Base-by-base conservation (phyloP, 1,284 basidiomycete species). In the Apiotrichum porosum region DNA sequence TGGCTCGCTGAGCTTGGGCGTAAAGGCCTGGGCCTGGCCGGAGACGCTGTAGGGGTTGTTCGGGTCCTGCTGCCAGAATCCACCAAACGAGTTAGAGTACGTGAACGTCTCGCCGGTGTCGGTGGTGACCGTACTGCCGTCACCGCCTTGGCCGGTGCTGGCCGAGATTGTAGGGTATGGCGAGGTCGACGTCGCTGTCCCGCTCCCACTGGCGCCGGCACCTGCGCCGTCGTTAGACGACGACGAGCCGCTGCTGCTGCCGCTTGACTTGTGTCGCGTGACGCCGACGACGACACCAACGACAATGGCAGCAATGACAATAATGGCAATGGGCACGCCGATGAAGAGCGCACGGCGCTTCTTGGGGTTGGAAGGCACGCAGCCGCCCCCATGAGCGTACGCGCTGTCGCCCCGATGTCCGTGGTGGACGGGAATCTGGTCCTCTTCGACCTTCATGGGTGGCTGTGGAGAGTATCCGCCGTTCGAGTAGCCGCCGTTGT, bases 71-170 rank as follows among this genome's bases (percentile, higher is more conserved):
- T 76, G 75, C 78, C 86, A 92, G 60, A 71, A 76, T 3, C 87
- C 87, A 40, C 86, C 88, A 65, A 87, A 87, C n/a, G 77, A 63
- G 72, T 92, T 92, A 37, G 60, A 68, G 66, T 90, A 92, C 0
- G 76, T 81, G 67, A 79, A 80, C 6, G 75, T 80, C 9, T 83
- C 85, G 65, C 87, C 82, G 19, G 81, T 78, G 48, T 88, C 87
- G 28, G 67, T 70, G 12, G 65, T 69, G 12, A 67, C 57, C 5
- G 52, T 56, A 6, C 58, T 59, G 3, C 65, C 63, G 37, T 58
- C 53, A 6, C 47, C 58, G 9, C 68, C 68, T 2, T 46, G 47
- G 4, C 51, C 58, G 8, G n/a, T 12, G 26, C 42, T 14, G 6
- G 47, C 26, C 17, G 30, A 22, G n/a, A 50, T 24, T 21, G 45